These are phyloP conservation scores for Penicillium cataractarum DNA, from an alignment of 495 filamentous ascomycete genomes.

Conservation along the genomic window DNA sequence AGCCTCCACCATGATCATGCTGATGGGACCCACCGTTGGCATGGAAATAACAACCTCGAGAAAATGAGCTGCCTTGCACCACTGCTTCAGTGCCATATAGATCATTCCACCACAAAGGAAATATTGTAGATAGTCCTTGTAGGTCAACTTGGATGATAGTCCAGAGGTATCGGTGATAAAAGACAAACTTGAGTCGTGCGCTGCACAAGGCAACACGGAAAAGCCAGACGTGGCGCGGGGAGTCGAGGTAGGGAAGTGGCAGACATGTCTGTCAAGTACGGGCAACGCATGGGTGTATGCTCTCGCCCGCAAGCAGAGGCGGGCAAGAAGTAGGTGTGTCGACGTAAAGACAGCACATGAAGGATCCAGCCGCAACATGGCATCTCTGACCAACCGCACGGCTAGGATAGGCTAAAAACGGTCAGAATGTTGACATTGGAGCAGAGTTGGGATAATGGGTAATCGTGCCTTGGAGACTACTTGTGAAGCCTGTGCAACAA, in stretches of 20 bases:
- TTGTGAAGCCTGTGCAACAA: slow-evolving; percentile 45
- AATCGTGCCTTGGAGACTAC: slow-evolving; percentile 44
- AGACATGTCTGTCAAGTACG: slow-evolving; percentile 68
- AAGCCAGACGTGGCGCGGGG: slow-evolving; percentile 28
- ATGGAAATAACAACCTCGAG: slow-evolving; percentile 69
- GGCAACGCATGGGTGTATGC: slow-evolving; percentile 60
- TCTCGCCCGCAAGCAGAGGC: slow-evolving; percentile 59
- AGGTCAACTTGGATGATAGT: slow-evolving; percentile 59
- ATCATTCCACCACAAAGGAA: slow-evolving; percentile 78
- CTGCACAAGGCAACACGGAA: slow-evolving; percentile 29
- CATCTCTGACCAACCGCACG: slow-evolving; percentile 61
- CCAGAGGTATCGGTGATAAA: slow-evolving; percentile 63
- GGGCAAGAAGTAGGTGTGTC: slow-evolving; percentile 63
- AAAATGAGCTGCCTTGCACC: slow-evolving; percentile 70
- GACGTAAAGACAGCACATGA: slow-evolving; percentile 71
- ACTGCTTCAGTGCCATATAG: slow-evolving; percentile 73
- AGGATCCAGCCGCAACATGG: slow-evolving; percentile 74
- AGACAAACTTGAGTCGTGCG: slow-evolving; percentile 35
- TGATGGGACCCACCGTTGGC: slow-evolving; percentile 61
- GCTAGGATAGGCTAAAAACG: slow-evolving; percentile 57
- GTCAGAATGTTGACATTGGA: slow-evolving; percentile 17
- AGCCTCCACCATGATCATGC: slow-evolving; percentile 81
- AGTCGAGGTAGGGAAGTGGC: slow-evolving; percentile 61
- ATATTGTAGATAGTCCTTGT: slow-evolving; percentile 70
- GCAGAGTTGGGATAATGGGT: not conserved